phyloP scores from a whole-genome alignment of 306 rosid species.

The Biancaea sappan region DNA sequence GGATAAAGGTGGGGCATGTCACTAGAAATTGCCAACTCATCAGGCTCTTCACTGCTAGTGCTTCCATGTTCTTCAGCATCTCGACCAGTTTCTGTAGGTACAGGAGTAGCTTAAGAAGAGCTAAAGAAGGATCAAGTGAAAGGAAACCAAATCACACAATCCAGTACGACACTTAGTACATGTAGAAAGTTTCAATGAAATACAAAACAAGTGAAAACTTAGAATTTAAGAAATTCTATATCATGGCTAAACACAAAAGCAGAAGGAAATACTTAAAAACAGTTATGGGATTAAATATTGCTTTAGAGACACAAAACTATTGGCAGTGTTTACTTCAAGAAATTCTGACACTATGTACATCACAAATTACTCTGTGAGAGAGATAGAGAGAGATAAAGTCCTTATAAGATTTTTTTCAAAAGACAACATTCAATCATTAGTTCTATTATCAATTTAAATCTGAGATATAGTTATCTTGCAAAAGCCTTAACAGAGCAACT shows the following conservation, averaged over 20 bases:
- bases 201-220: neutral
- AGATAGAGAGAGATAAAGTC: neutral
- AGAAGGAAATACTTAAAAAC: slow-evolving; percentile 8
- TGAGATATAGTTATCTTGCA: neutral
- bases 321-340: neutral
- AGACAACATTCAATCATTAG: too few relatives aligned
- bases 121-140: slow-evolving; percentile 20
- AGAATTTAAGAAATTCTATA: slow-evolving; percentile 17
- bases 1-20: slow-evolving; percentile 70
- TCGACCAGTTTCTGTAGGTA: slow-evolving; percentile 56
- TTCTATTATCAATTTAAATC: too few relatives aligned
- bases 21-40: slow-evolving; percentile 64
- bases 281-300: neutral
- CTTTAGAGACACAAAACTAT: slow-evolving; percentile 4
- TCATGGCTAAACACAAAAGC: neutral
- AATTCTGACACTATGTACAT: neutral
- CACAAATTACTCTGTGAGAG: neutral
- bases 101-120: slow-evolving; percentile 39
- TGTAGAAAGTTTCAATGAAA: slow-evolving; percentile 7
- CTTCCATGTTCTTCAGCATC: slow-evolving; percentile 66
- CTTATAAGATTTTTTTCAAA: too few relatives aligned
- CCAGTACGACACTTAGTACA: neutral
- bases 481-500: neutral
- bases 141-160: slow-evolving; percentile 7
- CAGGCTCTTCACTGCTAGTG: slow-evolving; percentile 72